Evolutionary conservation across 371 early-diverging fungal genomes (phyloP).

Genomic region (Mortierella sp.): DNA sequence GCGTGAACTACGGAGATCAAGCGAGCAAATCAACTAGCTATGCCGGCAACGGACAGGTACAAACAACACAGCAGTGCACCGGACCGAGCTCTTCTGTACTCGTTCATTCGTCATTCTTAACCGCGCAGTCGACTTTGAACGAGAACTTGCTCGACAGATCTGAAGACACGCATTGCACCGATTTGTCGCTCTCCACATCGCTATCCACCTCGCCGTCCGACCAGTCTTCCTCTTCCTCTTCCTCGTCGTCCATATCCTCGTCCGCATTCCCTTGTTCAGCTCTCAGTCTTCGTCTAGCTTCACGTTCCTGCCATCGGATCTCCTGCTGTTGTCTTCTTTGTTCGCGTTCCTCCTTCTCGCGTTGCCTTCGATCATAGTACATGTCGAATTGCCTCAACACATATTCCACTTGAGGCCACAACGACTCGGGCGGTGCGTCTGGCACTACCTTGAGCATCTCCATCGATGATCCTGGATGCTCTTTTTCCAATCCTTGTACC

Average conservation of each 20-base stretch:
- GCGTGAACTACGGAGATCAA: no score
- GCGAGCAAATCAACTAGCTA: no score
- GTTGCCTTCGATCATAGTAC: neutral
- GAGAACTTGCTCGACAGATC: no score
- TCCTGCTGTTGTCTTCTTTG: neutral
- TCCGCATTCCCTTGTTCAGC: neutral
- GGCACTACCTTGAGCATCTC: neutral
- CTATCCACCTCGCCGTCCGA: neutral
- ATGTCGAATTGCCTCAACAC: neutral
- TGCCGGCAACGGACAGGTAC: no score
- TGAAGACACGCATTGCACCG: no score
- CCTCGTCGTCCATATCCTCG: neutral
- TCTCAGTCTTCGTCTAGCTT: neutral
- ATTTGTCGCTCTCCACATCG: neutral
- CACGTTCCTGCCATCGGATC: neutral
- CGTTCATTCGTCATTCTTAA: no score
- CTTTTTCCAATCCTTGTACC: neutral
- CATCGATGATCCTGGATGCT: no score
- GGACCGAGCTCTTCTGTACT: no score
- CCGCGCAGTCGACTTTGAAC: no score
- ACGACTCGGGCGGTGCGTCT: conserved; percentile 1
- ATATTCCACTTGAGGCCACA: neutral
- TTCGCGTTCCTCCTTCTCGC: neutral
- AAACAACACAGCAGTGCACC: no score
- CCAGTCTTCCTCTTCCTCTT: neutral